A percentile compares a stretch with the other conserved stretches of the same genome.
These are phyloP conservation scores for Rhizoctonia solani DNA, from an alignment of 1,284 basidiomycete genomes.

Conservation along the genomic window DNA sequence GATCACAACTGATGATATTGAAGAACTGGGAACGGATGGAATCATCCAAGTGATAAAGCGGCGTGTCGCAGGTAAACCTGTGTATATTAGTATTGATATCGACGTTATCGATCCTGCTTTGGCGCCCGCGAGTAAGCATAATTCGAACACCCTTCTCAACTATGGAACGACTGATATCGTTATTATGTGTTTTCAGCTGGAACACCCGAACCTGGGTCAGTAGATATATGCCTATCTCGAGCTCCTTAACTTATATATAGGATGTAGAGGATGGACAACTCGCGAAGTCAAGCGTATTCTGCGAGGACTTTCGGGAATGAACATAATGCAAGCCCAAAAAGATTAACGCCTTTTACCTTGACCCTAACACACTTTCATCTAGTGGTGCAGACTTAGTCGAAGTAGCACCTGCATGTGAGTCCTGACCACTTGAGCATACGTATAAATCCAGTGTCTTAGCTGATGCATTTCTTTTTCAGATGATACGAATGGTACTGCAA, in stretches of 20 bases:
- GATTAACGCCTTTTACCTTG: background rate
- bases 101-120: slow-evolving; percentile 79
- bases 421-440: background rate
- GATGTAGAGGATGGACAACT: slow-evolving; percentile 64
- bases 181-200: slow-evolving; percentile 55
- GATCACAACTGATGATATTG: slow-evolving; percentile 37
- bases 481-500: slow-evolving; percentile 53
- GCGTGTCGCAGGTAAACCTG: slow-evolving; percentile 68
- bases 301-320: slow-evolving; percentile 72
- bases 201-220: slow-evolving; percentile 70
- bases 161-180: background rate
- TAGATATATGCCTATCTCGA: background rate
- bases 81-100: slow-evolving; percentile 77
- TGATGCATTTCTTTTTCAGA: slow-evolving; percentile 41
- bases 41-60: slow-evolving; percentile 56
- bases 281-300: slow-evolving; percentile 78
- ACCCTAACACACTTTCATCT: slow-evolving; percentile 22
- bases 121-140: slow-evolving; percentile 79
- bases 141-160: background rate
- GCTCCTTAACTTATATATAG: background rate
- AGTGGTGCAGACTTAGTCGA: slow-evolving; percentile 78
- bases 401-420: slow-evolving; percentile 66
- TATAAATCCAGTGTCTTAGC: background rate
- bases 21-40: slow-evolving; percentile 26
- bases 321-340: slow-evolving; percentile 64